Evolutionary conservation across 1,284 basidiomycete genomes (phyloP).

Genomic region (Papiliotrema nemorosa): DNA sequence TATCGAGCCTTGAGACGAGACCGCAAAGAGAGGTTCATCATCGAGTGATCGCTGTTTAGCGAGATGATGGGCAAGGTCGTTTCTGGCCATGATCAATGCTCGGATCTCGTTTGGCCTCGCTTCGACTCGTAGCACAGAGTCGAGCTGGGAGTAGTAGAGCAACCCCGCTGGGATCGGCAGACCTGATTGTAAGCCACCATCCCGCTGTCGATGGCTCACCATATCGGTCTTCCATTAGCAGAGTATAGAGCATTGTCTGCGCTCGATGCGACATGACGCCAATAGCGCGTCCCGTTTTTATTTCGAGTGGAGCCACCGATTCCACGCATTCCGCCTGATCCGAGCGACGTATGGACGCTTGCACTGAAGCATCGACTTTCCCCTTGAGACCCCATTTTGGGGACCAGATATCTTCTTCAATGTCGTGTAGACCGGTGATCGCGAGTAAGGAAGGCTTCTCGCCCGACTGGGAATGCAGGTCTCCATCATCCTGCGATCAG

Average conservation of each 20-base stretch:
- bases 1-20: neutral
- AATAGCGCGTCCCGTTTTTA: conserved; percentile 83
- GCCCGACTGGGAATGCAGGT: conserved; percentile 54
- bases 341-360: conserved; percentile 57
- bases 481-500: conserved; percentile 50
- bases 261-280: conserved; percentile 89
- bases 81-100: conserved; percentile 74
- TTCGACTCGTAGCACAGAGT: conserved; percentile 79
- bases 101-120: conserved; percentile 76
- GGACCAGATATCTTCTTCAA: conserved; percentile 98
- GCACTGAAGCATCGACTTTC: conserved; percentile 87
- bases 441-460: conserved; percentile 54
- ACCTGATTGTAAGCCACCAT: conserved; percentile 13
- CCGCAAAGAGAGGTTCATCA: neutral
- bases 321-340: conserved; percentile 28
- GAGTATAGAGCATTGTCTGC: conserved; percentile 95
- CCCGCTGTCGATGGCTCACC: conserved; percentile 45
- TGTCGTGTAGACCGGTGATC: conserved; percentile 70
- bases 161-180: conserved; percentile 61
- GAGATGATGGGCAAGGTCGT: conserved; percentile 79
- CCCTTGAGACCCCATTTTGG: conserved; percentile 93
- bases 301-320: conserved; percentile 69
- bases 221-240: conserved; percentile 87
- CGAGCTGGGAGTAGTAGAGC: conserved; percentile 89
- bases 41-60: conserved; percentile 27